Conservation (phyloP, 2,329 filamentous ascomycete species). For the Elsinoe perseae region DNA sequence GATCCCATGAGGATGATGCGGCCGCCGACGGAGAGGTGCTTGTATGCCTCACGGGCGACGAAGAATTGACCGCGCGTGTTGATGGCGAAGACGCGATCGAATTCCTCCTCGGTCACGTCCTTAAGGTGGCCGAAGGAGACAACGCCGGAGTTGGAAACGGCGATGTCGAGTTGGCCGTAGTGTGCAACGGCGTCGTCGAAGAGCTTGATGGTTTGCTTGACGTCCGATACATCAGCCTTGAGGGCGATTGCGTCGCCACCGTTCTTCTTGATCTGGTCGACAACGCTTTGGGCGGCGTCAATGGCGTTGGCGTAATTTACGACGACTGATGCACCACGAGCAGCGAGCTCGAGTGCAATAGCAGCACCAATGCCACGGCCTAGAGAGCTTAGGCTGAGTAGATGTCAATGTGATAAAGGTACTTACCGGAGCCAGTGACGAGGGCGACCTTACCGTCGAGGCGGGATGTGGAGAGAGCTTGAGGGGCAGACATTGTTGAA, state of each 20-base stretch:
- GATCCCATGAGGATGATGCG: slow-evolving; percentile 49
- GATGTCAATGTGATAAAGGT: background rate
- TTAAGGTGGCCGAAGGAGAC: slow-evolving; percentile 48
- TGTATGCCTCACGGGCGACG: slow-evolving; percentile 51
- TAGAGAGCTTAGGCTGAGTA: slow-evolving; percentile 27
- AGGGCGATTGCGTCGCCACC: slow-evolving; percentile 57
- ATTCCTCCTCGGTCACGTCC: slow-evolving; percentile 48
- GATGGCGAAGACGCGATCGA: slow-evolving; percentile 52
- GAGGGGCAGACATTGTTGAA: slow-evolving; percentile 29
- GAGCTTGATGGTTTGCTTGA: slow-evolving; percentile 54
- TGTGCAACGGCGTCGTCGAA: slow-evolving; percentile 56
- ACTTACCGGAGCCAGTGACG: slow-evolving; percentile 45
- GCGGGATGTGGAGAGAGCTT: slow-evolving; percentile 41
- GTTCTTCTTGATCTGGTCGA: slow-evolving; percentile 56
- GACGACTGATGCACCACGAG: slow-evolving; percentile 57
- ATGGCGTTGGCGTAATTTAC: slow-evolving; percentile 62
- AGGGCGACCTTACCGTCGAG: slow-evolving; percentile 49
- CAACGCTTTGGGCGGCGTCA: slow-evolving; percentile 57
- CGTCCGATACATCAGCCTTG: slow-evolving; percentile 60
- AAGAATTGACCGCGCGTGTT: slow-evolving; percentile 59
- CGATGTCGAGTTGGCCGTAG: slow-evolving; percentile 62
- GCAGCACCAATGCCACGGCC: slow-evolving; percentile 59
- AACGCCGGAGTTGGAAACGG: slow-evolving; percentile 60
- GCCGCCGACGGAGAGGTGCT: slow-evolving; percentile 44
- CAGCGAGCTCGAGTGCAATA: slow-evolving; percentile 59